These are phyloP conservation scores for Penicillium sp. DNA, from an alignment of 2,329 filamentous ascomycete species.

Conservation along the genomic window DNA sequence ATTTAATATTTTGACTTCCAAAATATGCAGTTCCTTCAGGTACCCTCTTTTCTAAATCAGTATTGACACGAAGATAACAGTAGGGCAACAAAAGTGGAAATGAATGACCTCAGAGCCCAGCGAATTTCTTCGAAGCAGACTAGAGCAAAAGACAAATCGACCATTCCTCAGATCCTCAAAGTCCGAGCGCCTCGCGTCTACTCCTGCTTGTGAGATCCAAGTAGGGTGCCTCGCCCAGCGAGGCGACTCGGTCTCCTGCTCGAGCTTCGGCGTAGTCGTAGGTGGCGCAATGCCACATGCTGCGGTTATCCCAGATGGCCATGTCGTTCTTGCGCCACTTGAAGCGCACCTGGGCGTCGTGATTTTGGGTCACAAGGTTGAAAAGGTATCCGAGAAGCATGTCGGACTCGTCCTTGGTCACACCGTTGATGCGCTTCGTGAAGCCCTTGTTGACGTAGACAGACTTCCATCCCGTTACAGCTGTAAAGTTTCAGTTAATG, in stretches of 20 bases:
- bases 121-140: not conserved
- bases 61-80: not conserved
- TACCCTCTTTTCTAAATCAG: too few relatives aligned
- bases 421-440: conserved; percentile 40
- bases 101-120: not conserved
- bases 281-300: conserved; percentile 61
- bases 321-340: conserved; percentile 44
- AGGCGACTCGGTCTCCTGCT: conserved; percentile 58
- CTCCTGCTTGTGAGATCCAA: conserved; percentile 54
- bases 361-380: conserved; percentile 47
- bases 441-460: conserved; percentile 44
- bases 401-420: conserved; percentile 42
- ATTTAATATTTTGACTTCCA: too few relatives aligned
- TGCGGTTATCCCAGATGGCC: conserved; percentile 61
- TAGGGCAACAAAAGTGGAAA: not conserved
- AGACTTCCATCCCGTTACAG: conserved; percentile 46
- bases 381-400: conserved; percentile 45
- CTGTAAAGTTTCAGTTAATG: not conserved
- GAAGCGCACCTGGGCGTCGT: conserved; percentile 50
- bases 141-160: not conserved
- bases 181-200: conserved; percentile 35
- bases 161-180: not conserved
- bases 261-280: conserved; percentile 58
- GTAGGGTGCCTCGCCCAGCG: conserved; percentile 62
- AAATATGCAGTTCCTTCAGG: too few relatives aligned